Base-by-base conservation (phyloP, 2,329 filamentous ascomycete species). In the Neobulgaria alba region DNA sequence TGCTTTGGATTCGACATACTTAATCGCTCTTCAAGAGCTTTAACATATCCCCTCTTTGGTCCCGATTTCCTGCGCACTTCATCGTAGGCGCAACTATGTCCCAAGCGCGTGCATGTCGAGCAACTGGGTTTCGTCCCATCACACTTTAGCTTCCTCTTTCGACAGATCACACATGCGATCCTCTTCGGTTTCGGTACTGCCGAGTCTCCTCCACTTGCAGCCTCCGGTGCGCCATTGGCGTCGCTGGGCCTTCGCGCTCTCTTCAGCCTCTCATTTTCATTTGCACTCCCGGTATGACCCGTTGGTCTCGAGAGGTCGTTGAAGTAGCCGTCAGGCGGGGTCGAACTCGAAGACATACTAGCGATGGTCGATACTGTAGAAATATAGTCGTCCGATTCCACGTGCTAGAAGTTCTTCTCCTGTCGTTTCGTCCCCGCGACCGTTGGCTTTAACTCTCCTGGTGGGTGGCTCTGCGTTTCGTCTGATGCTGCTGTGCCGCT, bases 141-240 rank as follows among this genome's bases (percentile, higher is more conserved):
- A 55, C 79, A 84, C 60, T 73, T 72, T 66, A 95, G 69, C 66
- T 96, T 96, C 59, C 90, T 76, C 65, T 89, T 92, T 55, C 90
- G 75, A 61, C 92, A 98, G 48, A 96, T 80, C 58, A 95, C 85
- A 62, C 92, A 98, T 29, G 92, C 92, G 55, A 96, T 84, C 52
- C 90, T 78, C 23, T 26, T 26, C 7, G 82, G 80, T 56, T 85
- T 85, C 36, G 84, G 81, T 16, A 86, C 70, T 53, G 63, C 70
- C 49, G 79, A 78, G 52, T 73, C 72, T 31, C 48, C 61, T 45
- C 69, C 67, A 44, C 66, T 65, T 41, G 60, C 56, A 39, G 59
- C 54, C 44, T 64, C 63, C 41, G 60, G 58, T 35, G 63, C 53
- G 50, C 51, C 56, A 37, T 49, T 57, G 43, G 39, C 54, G 37